These are phyloP conservation scores for Glycine tomentella DNA, from an alignment of 306 rosid genomes.

Conservation along the genomic window DNA sequence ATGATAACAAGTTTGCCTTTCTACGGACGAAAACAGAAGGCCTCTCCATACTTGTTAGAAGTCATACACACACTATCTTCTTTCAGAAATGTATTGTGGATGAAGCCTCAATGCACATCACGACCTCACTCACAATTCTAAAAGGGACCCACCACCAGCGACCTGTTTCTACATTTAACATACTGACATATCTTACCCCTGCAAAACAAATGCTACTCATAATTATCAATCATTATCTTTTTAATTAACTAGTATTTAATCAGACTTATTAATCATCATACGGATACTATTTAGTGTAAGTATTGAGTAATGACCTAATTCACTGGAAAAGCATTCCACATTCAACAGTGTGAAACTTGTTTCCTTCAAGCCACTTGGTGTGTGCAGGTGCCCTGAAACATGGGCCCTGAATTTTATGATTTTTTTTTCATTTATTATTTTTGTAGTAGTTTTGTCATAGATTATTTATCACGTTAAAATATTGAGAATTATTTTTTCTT, in stretches of 20 bases:
- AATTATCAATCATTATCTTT: background rate
- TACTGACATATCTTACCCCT: background rate
- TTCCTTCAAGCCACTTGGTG: background rate
- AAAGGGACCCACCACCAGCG: slow-evolving; percentile 29
- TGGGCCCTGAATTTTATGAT: background rate
- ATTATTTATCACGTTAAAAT: background rate
- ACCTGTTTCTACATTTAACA: slow-evolving; percentile 15
- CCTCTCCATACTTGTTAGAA: background rate
- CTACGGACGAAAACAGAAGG: slow-evolving; percentile 20
- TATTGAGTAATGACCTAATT: no score
- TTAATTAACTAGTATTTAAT: background rate
- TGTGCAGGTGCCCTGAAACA: background rate
- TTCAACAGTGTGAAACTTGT: background rate
- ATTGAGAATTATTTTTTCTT: background rate
- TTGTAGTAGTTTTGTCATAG: background rate
- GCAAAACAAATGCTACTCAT: no score
- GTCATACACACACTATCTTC: background rate
- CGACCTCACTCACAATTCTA: background rate
- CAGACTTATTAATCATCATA: no score
- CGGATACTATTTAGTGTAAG: no score
- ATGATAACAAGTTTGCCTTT: background rate
- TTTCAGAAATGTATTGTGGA: background rate
- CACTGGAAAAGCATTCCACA: background rate
- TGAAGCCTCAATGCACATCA: no score
- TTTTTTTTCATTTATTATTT: background rate